Percentiles rank a stretch among this genome's conserved stretches.
These are phyloP conservation scores for Epichloe scottii DNA, from an alignment of 2,329 filamentous ascomycete species.

Conservation along the genomic window DNA sequence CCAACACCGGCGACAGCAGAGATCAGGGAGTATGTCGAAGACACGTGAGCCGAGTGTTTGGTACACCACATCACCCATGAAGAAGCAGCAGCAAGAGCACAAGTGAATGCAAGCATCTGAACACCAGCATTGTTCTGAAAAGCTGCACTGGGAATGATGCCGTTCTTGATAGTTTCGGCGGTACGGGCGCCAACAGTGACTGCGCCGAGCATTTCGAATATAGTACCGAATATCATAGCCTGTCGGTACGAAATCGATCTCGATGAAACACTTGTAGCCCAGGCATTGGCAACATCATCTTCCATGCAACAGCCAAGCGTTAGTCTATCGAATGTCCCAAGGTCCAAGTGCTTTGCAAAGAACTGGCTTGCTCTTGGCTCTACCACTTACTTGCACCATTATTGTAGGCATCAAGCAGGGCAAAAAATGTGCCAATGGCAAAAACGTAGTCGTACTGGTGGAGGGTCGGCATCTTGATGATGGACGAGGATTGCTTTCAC, in stretches of 20 bases:
- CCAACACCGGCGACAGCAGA: constrained; percentile 57
- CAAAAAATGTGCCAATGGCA: constrained; percentile 63
- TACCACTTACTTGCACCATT: constrained; percentile 58
- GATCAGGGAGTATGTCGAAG: constrained; percentile 59
- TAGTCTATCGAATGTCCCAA: neutral
- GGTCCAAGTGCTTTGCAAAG: neutral
- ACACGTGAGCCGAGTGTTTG: constrained; percentile 58
- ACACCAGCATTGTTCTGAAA: constrained; percentile 51
- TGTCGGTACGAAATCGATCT: constrained; percentile 51
- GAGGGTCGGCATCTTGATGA: constrained; percentile 2
- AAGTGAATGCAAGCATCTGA: constrained; percentile 56
- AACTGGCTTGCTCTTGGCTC: neutral
- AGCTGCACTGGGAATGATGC: constrained; percentile 49
- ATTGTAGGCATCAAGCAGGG: constrained; percentile 65
- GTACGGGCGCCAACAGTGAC: constrained; percentile 56
- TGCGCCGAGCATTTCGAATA: constrained; percentile 58
- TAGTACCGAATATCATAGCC: constrained; percentile 51
- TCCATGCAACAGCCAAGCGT: neutral
- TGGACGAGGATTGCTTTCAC: neutral
- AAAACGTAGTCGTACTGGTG: constrained; percentile 43
- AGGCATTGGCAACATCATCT: constrained; percentile 78
- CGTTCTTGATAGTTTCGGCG: constrained; percentile 69
- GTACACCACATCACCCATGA: constrained; percentile 76
- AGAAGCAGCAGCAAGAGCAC: constrained; percentile 50
- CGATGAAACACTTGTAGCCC: constrained; percentile 54